Conservation (phyloP, 768 basidiomycete genomes). For the Auricularia cornea region DNA sequence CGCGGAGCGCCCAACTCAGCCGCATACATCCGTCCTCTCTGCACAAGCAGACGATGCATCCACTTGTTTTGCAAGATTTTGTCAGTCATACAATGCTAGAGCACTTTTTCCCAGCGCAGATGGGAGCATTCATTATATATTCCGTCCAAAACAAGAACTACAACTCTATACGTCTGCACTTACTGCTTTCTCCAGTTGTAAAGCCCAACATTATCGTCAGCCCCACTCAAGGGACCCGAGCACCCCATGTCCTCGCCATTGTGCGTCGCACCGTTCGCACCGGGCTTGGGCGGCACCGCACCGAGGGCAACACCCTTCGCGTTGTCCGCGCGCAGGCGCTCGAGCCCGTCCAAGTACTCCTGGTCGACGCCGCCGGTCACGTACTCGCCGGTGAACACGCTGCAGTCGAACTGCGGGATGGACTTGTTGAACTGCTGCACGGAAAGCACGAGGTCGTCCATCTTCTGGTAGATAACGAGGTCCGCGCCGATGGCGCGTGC, state of each 20-base stretch:
- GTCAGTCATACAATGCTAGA: no score
- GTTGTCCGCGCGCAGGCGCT: constrained; percentile 75
- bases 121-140: no score
- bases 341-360: constrained; percentile 65
- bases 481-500: constrained; percentile 86
- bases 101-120: no score
- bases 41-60: no score
- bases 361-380: constrained; percentile 90
- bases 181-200: constrained; percentile 38
- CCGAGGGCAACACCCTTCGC: constrained; percentile 46
- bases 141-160: no score
- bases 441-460: constrained; percentile 77
- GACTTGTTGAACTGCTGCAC: constrained; percentile 77
- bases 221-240: constrained; percentile 46
- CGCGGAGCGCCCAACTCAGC: no score
- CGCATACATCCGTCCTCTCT: no score
- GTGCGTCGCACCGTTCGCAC: constrained; percentile 14
- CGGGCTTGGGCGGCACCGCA: constrained; percentile 16
- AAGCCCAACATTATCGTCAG: constrained; percentile 71
- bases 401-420: constrained; percentile 84
- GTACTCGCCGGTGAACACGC: constrained; percentile 96
- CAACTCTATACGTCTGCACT: not conserved
- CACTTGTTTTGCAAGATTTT: no score
- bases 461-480: constrained; percentile 90
- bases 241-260: constrained; percentile 21